Evolutionary conservation across 192 early-diverging fungal species (phyloP).

Genomic region (Backusella sp.): DNA sequence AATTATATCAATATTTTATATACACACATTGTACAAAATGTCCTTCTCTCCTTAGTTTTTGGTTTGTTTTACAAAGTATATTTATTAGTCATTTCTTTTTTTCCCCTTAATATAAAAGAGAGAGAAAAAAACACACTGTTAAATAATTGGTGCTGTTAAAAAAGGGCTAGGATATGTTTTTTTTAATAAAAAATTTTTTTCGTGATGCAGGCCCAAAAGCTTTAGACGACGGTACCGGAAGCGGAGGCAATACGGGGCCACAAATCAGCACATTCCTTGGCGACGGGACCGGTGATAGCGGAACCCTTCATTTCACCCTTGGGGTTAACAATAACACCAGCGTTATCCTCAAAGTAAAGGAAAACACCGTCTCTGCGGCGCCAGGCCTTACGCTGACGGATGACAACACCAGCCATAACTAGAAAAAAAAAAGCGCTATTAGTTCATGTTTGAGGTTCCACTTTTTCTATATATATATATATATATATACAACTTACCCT

Average conservation of each 20-base stretch:
- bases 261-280: conserved; percentile 99
- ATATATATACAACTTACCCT: conserved; percentile 61
- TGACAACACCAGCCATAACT: conserved; percentile 98
- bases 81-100: not conserved
- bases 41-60: not conserved
- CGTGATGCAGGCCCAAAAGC: not conserved
- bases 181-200: not conserved
- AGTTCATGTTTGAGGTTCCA: no score
- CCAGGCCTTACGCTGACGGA: conserved; percentile 99
- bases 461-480: no score
- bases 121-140: not conserved
- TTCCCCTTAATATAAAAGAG: not conserved
- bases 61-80: not conserved
- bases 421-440: not conserved
- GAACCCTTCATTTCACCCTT: conserved; percentile 70
- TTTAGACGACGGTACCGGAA: conserved; percentile 70
- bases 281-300: conserved; percentile 99
- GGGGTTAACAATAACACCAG: conserved; percentile 98
- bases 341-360: conserved; percentile 99
- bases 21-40: not conserved
- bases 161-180: not conserved
- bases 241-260: conserved; percentile 99
- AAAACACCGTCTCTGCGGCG: conserved; percentile 98
- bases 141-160: not conserved
- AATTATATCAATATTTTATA: no score